Evolutionary conservation across 768 basidiomycete genomes (phyloP), one percentile per base, ranked within the genome.

Genomic region (Amanita subjunquillea): DNA sequence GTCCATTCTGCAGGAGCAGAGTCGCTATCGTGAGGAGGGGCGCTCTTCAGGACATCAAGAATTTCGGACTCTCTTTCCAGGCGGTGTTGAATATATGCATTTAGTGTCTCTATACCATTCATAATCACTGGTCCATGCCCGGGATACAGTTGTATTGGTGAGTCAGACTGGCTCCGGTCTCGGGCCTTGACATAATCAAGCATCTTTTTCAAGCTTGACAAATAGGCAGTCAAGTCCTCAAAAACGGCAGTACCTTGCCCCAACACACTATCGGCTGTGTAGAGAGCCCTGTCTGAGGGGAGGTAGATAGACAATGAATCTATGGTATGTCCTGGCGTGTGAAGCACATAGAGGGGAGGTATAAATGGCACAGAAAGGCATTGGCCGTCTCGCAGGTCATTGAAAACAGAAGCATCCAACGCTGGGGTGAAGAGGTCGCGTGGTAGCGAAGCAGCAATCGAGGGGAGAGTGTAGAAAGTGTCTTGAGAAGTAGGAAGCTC

Each of bases 171-270:
- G 29, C 44, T 7, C 9, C 49, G 20, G 15, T 50, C 22, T 52
- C 54, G 56, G 6, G 60, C 59, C 22, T 63, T 51, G 7, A 67
- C 68, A 57, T 75, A 75, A n/a, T 65, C 61, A 15, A 82, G 68
- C 67, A 91, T 75, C 57, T 66, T 74, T 40, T 71, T 72, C 41
- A 95, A 74, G 54, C 82, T 84, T 4, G 69, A 55, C 20, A 94
- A 65, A 60, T 93, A 96, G 4, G 75, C 60, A 0, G 74, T 69
- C 12, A 97, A 79, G 59, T 95, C 87, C 58, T 88, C 86, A 63
- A 97, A 96, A 4, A 94, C 82, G 3, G 93, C 76, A 0, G 91
- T 91, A 6, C 93, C 92, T 56, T 92, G 82, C 0, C 95, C 95
- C 29, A 98, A 78, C 6, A 97, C 80, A 4, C 84, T 90, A 68